Evolutionary conservation across 2,329 filamentous ascomycete species (phyloP).

Genomic region (Claviceps quebecensis): DNA sequence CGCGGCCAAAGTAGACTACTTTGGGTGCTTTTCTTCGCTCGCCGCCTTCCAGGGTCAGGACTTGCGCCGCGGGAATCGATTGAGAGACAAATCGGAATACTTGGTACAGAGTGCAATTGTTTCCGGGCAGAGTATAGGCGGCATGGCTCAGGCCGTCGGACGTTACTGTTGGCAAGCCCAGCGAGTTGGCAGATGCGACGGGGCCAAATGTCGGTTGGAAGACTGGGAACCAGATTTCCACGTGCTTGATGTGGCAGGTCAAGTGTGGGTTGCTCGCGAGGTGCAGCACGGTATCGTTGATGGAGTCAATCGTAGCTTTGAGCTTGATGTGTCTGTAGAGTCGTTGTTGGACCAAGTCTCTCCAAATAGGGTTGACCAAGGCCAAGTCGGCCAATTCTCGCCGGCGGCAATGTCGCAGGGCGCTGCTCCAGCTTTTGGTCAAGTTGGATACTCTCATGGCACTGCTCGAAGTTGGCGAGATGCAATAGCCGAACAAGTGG

Average conservation of each 20-base stretch:
- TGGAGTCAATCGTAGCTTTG: constrained; percentile 52
- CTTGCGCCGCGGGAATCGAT: constrained; percentile 45
- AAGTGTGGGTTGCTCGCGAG: constrained; percentile 46
- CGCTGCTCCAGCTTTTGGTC: constrained; percentile 48
- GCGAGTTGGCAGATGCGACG: constrained; percentile 26
- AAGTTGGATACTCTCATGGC: constrained; percentile 38
- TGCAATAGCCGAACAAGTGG: constrained; percentile 54
- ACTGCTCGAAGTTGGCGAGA: constrained; percentile 44
- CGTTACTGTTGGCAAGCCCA: constrained; percentile 37
- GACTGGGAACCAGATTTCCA: constrained; percentile 67
- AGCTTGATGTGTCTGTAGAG: constrained; percentile 65
- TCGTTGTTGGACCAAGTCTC: constrained; percentile 52
- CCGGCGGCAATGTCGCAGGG: constrained; percentile 50
- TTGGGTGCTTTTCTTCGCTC: constrained; percentile 62
- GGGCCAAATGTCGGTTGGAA: constrained; percentile 44
- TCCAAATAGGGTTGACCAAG: constrained; percentile 49
- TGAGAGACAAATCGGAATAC: constrained; percentile 50
- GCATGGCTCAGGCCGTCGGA: constrained; percentile 41
- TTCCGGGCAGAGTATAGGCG: constrained; percentile 43
- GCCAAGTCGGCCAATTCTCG: constrained; percentile 54
- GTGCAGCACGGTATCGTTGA: constrained; percentile 46
- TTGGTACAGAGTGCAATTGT: constrained; percentile 58
- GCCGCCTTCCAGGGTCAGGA: constrained; percentile 63
- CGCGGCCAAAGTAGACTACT: constrained; percentile 28
- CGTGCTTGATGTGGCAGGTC: constrained; percentile 50